Evolutionary conservation across 495 filamentous ascomycete species (phyloP).

Genomic region (Cairneyella variabilis): DNA sequence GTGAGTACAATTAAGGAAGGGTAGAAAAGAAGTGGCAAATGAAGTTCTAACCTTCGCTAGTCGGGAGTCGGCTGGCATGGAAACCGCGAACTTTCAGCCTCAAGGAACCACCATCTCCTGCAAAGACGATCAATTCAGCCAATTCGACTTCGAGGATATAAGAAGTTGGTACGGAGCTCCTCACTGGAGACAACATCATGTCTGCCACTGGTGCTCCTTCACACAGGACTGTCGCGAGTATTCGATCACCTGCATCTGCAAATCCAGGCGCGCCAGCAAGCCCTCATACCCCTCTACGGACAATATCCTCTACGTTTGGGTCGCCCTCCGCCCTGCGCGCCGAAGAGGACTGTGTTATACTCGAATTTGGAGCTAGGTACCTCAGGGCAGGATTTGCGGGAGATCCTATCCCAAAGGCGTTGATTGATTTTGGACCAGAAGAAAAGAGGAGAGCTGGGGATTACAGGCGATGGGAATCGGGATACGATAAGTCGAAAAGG

Average conservation of each 20-base stretch:
- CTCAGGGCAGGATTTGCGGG: constrained; percentile 83
- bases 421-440: constrained; percentile 66
- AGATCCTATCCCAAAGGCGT: constrained; percentile 68
- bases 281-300: constrained; percentile 59
- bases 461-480: constrained; percentile 65
- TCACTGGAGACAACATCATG: constrained; percentile 20
- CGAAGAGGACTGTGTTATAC: constrained; percentile 78
- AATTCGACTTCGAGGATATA: too few species aligned
- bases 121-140: too few species aligned
- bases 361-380: constrained; percentile 78
- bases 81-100: too few species aligned
- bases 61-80: too few species aligned
- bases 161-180: too few species aligned
- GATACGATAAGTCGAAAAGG: constrained; percentile 43
- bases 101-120: too few species aligned
- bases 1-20: too few species aligned
- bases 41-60: too few species aligned
- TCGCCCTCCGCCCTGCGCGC: constrained; percentile 71
- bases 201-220: constrained; percentile 16
- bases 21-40: too few species aligned
- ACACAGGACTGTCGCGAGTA: constrained; percentile 49
- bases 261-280: constrained; percentile 29
- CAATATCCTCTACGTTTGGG: constrained; percentile 59
- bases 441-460: constrained; percentile 75
- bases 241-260: constrained; percentile 32